phyloP scores from a whole-genome alignment of 2,329 filamentous ascomycete genomes.

The Cladobotryum mycophilum region DNA sequence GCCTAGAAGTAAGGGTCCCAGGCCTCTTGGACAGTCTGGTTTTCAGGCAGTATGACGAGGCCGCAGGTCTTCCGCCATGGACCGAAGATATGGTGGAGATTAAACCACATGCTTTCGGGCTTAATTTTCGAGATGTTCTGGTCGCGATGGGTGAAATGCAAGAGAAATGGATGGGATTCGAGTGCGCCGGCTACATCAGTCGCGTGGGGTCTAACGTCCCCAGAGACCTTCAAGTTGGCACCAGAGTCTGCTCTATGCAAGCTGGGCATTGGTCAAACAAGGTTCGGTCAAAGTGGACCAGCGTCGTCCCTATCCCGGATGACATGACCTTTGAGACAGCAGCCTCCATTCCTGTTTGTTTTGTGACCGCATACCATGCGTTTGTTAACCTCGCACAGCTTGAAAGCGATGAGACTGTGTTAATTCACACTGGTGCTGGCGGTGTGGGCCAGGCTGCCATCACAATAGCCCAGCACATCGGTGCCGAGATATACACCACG shows the following conservation, averaged over 20 bases:
- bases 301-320: conserved; percentile 21
- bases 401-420: background rate
- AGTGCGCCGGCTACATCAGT: conserved; percentile 1
- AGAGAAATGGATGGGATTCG: background rate
- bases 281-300: background rate
- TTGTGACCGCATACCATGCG: conserved; percentile 23
- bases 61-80: background rate
- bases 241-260: background rate
- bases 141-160: conserved; percentile 5
- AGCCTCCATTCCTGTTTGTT: conserved; percentile 26
- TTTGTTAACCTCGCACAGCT: conserved; percentile 14
- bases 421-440: background rate
- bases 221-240: background rate
- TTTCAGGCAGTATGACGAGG: background rate
- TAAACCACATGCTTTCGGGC: background rate
- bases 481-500: background rate
- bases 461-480: background rate
- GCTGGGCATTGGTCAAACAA: background rate
- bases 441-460: background rate
- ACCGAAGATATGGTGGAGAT: conserved; percentile 4
- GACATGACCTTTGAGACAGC: conserved; percentile 25
- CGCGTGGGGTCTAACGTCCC: background rate
- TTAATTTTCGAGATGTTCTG: conserved; percentile 8
- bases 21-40: conserved; percentile 3
- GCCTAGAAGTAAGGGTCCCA: background rate